phyloP scores from a whole-genome alignment of 805 yeast species.

The Lachancea thermotolerans region DNA sequence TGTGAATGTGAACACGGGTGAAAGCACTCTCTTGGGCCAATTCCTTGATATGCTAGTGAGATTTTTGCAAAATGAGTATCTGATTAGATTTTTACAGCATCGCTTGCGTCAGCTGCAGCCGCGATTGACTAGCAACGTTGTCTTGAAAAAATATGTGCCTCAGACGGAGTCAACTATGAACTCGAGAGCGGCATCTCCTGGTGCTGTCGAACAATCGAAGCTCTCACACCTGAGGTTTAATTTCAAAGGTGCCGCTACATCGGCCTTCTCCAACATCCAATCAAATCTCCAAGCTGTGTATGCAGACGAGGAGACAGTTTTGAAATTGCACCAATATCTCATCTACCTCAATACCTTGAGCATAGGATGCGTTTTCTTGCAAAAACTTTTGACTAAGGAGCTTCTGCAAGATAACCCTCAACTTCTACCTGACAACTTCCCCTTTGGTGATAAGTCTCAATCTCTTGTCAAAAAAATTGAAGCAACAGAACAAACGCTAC shows the following conservation, averaged over 20 bases:
- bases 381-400: constrained; percentile 39
- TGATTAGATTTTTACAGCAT: constrained; percentile 26
- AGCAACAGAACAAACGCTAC: constrained; percentile 20
- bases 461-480: constrained; percentile 24
- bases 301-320: constrained; percentile 25
- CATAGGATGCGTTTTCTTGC: constrained; percentile 51
- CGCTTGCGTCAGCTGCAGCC: constrained; percentile 25
- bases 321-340: constrained; percentile 51
- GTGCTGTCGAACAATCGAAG: constrained; percentile 14
- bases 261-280: constrained; percentile 36
- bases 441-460: constrained; percentile 33
- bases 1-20: constrained; percentile 68
- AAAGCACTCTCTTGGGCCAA: constrained; percentile 27
- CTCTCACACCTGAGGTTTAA: constrained; percentile 27
- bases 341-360: constrained; percentile 68
- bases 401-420: constrained; percentile 27
- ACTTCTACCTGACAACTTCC: constrained; percentile 32
- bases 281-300: constrained; percentile 30
- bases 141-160: constrained; percentile 21
- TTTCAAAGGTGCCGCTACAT: constrained; percentile 34
- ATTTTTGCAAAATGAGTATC: constrained; percentile 28
- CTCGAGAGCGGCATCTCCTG: constrained; percentile 12
- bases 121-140: constrained; percentile 15
- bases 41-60: constrained; percentile 25
- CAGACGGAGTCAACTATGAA: constrained; percentile 7